Evolutionary conservation across 371 early-diverging fungal genomes (phyloP).

Genomic region (Mortierella sp.): DNA sequence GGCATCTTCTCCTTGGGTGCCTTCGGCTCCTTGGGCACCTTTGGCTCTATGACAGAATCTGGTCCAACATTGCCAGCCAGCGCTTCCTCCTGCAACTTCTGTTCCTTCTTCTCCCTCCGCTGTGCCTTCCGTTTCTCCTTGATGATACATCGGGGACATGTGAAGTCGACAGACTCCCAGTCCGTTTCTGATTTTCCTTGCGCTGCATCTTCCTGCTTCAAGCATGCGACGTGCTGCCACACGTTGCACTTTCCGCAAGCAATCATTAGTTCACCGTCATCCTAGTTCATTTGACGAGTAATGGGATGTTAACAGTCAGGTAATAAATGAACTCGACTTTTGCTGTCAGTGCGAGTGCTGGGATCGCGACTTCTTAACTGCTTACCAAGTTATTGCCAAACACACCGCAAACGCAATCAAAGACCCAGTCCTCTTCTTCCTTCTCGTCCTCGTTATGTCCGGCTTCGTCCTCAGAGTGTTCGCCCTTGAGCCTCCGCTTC

Average conservation of each 20-base stretch:
- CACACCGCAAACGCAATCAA: constrained; percentile 72
- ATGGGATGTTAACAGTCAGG: not conserved
- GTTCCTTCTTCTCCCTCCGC: constrained; percentile 37
- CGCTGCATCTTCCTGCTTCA: constrained; percentile 63
- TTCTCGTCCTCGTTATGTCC: constrained; percentile 40
- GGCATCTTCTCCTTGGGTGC: not conserved
- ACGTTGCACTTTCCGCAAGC: constrained; percentile 77
- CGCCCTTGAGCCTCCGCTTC: constrained; percentile 33
- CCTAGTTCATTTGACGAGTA: constrained; percentile 49
- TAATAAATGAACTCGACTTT: not conserved
- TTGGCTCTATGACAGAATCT: not conserved
- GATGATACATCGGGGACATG: constrained; percentile 60
- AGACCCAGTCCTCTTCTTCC: constrained; percentile 69
- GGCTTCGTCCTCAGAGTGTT: constrained; percentile 33
- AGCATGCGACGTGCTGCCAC: constrained; percentile 82
- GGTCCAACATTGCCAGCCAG: not conserved
- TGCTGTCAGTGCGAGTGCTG: not conserved
- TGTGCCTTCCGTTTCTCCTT: constrained; percentile 36
- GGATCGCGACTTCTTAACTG: not conserved
- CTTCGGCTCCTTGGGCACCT: not conserved
- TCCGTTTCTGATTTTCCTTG: constrained; percentile 45
- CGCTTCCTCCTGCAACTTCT: constrained; percentile 36
- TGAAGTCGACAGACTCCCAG: constrained; percentile 61
- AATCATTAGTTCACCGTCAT: constrained; percentile 83
- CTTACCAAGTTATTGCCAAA: constrained; percentile 69